These are phyloP conservation scores for Suhomyces bolitotheri DNA, from an alignment of 1,139 yeast genomes.

Conservation along the genomic window DNA sequence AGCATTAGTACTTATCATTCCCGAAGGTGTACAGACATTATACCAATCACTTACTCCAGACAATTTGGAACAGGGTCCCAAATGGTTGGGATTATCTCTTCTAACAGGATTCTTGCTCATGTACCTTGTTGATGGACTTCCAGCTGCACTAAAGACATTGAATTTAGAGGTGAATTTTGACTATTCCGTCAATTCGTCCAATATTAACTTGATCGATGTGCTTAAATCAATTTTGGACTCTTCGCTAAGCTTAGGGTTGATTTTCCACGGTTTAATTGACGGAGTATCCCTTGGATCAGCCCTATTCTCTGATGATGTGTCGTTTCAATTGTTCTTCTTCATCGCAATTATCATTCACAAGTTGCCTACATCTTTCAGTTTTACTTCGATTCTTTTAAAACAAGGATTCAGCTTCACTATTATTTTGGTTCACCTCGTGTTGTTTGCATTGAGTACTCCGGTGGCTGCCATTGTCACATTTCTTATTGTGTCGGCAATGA, in stretches of 20 bases:
- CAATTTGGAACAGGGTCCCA: conserved; percentile 21
- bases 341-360: conserved; percentile 69
- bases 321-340: conserved; percentile 53
- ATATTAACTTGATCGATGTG: not conserved
- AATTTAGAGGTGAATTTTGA: conserved; percentile 12
- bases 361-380: conserved; percentile 73
- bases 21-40: conserved; percentile 64
- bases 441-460: conserved; percentile 57
- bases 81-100: conserved; percentile 32
- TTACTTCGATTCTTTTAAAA: conserved; percentile 56
- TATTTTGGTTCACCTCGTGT: conserved; percentile 43
- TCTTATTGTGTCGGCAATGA: conserved; percentile 30
- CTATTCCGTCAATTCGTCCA: conserved; percentile 4
- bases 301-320: conserved; percentile 44
- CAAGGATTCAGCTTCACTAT: conserved; percentile 28
- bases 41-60: conserved; percentile 26
- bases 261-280: conserved; percentile 69
- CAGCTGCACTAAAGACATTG: conserved; percentile 9
- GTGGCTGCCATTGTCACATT: conserved; percentile 51
- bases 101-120: conserved; percentile 53
- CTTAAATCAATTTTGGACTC: conserved; percentile 26
- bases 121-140: conserved; percentile 48
- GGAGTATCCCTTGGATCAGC: conserved; percentile 76
- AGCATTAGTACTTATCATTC: conserved; percentile 62
- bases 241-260: conserved; percentile 59